These are phyloP conservation scores for Hymenoscyphus salicellus DNA, from an alignment of 2,329 filamentous ascomycete genomes.

Conservation along the genomic window DNA sequence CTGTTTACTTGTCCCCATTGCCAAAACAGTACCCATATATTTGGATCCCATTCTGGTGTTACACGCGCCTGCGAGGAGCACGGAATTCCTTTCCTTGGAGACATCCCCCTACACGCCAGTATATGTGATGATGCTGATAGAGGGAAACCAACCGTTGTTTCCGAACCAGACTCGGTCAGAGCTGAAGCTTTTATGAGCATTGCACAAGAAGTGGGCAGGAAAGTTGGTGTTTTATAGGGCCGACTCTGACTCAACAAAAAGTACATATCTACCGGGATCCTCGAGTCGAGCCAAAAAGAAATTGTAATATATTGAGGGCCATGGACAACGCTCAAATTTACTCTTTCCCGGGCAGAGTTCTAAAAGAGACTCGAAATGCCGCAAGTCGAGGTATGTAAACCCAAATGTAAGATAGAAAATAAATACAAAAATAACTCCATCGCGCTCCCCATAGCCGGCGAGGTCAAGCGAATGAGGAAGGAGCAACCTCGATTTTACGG, in stretches of 20 bases:
- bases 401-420: not conserved
- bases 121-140: constrained; percentile 86
- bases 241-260: not conserved
- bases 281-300: not conserved
- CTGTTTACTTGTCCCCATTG: constrained; percentile 80
- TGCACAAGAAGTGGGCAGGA: constrained; percentile 50
- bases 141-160: constrained; percentile 85
- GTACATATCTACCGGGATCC: not conserved
- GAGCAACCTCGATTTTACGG: too few relatives aligned
- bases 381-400: not conserved
- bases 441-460: too few relatives aligned
- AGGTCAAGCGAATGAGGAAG: too few relatives aligned
- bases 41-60: constrained; percentile 66
- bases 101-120: constrained; percentile 80
- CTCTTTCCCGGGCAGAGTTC: not conserved
- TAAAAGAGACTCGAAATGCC: not conserved
- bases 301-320: not conserved
- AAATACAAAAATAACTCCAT: too few relatives aligned
- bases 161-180: constrained; percentile 73
- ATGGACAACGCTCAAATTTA: not conserved
- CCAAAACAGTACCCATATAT: constrained; percentile 69
- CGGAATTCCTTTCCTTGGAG: constrained; percentile 75
- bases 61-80: constrained; percentile 67
- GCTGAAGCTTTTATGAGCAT: constrained; percentile 70
- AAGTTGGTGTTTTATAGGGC: constrained; percentile 27